Percentiles rank a stretch among this genome's conserved stretches.
Conservation (phyloP, 2,329 filamentous ascomycete genomes). For the Xylaria multiplex region DNA sequence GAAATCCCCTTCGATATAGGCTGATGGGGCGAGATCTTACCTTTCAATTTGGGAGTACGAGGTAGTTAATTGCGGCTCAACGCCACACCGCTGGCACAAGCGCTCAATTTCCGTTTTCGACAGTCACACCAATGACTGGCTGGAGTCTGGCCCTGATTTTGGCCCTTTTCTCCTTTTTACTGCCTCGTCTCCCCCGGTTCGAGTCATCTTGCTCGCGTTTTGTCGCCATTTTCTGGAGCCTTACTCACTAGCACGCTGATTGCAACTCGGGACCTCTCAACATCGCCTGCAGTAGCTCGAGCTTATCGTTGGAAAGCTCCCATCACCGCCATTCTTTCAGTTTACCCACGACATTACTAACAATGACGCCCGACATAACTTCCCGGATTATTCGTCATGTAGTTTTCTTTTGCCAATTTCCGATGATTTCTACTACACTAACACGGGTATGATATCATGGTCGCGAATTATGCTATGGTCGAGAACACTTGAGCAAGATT, state of each 20-base stretch:
- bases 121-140: slow-evolving; percentile 16
- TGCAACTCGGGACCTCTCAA: slow-evolving; percentile 6
- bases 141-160: background rate
- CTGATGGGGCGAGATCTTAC: slow-evolving; percentile 22
- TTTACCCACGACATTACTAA: background rate
- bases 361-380: background rate
- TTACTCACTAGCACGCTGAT: slow-evolving; percentile 16
- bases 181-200: background rate
- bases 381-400: background rate
- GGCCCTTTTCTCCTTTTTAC: slow-evolving; percentile 17
- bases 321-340: background rate
- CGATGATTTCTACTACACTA: slow-evolving; percentile 8
- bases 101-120: slow-evolving; percentile 30
- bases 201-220: slow-evolving; percentile 18
- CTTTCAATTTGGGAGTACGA: slow-evolving; percentile 34
- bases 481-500: background rate
- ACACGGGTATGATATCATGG: slow-evolving; percentile 7
- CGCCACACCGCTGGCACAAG: slow-evolving; percentile 24
- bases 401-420: slow-evolving; percentile 21
- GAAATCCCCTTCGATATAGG: slow-evolving; percentile 12
- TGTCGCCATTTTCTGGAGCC: slow-evolving; percentile 23
- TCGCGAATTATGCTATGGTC: background rate
- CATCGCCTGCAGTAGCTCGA: slow-evolving; percentile 17
- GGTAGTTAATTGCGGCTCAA: slow-evolving; percentile 23
- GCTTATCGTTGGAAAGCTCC: background rate